phyloP scores from a whole-genome alignment of 805 yeast genomes.

The Candida sithepensis region DNA sequence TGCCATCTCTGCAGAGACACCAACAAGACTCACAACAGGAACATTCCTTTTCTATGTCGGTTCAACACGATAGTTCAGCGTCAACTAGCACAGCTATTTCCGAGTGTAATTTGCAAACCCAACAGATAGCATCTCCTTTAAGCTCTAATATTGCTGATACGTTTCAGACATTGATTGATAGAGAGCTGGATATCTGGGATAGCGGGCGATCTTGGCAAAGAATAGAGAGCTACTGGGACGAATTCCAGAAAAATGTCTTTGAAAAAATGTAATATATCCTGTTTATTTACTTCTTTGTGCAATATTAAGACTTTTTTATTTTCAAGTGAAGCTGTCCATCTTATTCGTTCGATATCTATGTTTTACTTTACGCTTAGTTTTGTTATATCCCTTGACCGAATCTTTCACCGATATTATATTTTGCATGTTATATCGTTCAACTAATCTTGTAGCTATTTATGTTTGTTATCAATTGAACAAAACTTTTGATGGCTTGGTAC shows the following conservation, averaged over 20 bases:
- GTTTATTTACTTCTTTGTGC: background rate
- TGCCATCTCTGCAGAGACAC: background rate
- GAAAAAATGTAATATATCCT: background rate
- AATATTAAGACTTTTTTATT: too few relatives aligned
- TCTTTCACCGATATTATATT: too few relatives aligned
- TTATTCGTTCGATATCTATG: background rate
- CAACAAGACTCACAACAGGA: background rate
- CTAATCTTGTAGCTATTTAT: too few relatives aligned
- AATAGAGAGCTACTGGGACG: constrained; percentile 24
- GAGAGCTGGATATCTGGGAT: constrained; percentile 22
- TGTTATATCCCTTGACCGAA: too few relatives aligned
- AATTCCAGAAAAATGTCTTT: constrained; percentile 11
- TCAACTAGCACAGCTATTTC: background rate
- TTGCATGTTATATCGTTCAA: too few relatives aligned
- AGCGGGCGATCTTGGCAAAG: constrained; percentile 21
- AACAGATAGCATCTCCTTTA: background rate
- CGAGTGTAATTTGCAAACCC: background rate
- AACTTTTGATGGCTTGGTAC: too few relatives aligned
- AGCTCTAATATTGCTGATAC: constrained; percentile 16
- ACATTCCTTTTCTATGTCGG: background rate
- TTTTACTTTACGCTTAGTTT: too few relatives aligned
- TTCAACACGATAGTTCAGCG: background rate
- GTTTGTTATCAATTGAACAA: too few relatives aligned
- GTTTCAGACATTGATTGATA: constrained; percentile 18
- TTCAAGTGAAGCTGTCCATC: too few relatives aligned